Evolutionary conservation across 2,329 filamentous ascomycete species (phyloP), one percentile per base, ranked within the genome.

Genomic region (Pestalotiopsis sp.): DNA sequence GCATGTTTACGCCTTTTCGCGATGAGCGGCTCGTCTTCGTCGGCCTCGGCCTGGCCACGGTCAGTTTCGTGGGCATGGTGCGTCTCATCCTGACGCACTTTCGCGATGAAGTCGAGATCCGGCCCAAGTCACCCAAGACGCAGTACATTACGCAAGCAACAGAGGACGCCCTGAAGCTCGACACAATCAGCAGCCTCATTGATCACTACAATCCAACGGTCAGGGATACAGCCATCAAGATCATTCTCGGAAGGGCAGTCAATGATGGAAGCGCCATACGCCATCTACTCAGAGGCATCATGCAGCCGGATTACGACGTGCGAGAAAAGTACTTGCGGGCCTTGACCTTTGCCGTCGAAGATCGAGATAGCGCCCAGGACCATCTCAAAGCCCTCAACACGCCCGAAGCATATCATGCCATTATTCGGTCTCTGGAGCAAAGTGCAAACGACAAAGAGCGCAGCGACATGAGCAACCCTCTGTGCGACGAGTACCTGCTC

Each of bases 101-200:
- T 72, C 86, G 90, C 72, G 84, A 89, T 73, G 84, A 90, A 66
- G 91, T 91, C 71, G 86, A 90, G 78, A 88, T 96, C 75, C 89
- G 88, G 69, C 86, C 88, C 45, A 77, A 83, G 49, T 87, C 90
- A 69, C 89, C 89, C 45, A 91, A 91, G 77, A 88, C 91, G 64
- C 88, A 91, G 73, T 92, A 93, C 77, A 92, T 93, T 71, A 92
- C 90, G 14, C 90, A 94, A 77, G 89, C 92, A 27, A 93, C 91
- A 2, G 92, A 94, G 75, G 91, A 94, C 75, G 87, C 91, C 2
- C 83, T 94, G 57, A 87, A 90, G 68, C 76, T 90, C 12, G 84
- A 86, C 57, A 94, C 92, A 0, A 83, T 95, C 11, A 84, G 90
- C 65, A 91, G 89, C 71, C 85, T 95, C 3, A 82, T 92, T 13